Base-by-base conservation (phyloP, 2,329 filamentous ascomycete genomes). In the Blastomyces parvus region DNA sequence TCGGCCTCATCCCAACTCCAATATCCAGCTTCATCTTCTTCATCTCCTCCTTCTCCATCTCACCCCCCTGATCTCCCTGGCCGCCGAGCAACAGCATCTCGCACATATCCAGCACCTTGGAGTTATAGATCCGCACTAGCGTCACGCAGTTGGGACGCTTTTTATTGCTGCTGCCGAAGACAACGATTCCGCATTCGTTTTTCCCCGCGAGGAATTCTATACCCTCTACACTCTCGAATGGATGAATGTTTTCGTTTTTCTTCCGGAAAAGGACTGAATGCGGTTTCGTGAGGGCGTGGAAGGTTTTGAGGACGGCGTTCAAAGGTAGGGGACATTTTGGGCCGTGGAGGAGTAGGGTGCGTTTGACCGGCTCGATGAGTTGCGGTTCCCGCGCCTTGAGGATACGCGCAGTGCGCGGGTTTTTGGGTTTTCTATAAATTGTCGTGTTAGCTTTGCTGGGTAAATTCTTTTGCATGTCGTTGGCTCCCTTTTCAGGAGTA, bases 171-270 rank as follows among this genome's bases (percentile, higher is more conserved):
- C 85, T 87, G 61, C 88, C 92, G 71, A 96, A 96, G 68, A 94
- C 83, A 68, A 97, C 83, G 58, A 97, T 81, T 56, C 87, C 89
- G 71, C 90, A 87, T 76, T 99, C 94, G 79, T 99, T 99, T 81
- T 97, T 99, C 74, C 92, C 87, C 66, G 88, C 88, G 81, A 99
- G 92, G 81, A 99, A 99, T 78, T 97, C 91, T 68, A 97, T 84
- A 61, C 89, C 93, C 36, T 88, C 82, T 67, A 89, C 80, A 74
- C 95, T 91, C 76, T 97, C 93, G 77, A 99, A 99, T 1, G 94
- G 94, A 77, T 94, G 91, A 70, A 96, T 88, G 69, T 78, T 78
- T 65, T 86, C 83, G 78, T 99, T 99, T 82, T 97, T 97, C 84
- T 97, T 99, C 78, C 86, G 90, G 80, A 99, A 96, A 69, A 92